phyloP scores from a whole-genome alignment of 2,329 filamentous ascomycete genomes.

The Epicoccum sorghinum region DNA sequence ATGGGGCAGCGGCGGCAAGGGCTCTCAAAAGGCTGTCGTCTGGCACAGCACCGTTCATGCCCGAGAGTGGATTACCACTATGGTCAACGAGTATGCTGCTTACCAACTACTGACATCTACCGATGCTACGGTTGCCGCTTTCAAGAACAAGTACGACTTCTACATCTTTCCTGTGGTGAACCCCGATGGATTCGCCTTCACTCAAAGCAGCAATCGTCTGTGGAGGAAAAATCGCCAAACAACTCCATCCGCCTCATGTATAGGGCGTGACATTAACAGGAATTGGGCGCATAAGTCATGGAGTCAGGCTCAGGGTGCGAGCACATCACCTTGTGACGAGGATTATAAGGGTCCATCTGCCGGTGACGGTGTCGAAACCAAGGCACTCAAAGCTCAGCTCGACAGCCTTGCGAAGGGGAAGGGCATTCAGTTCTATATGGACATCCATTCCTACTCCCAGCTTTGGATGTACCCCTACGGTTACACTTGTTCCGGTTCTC shows the following conservation, averaged over 20 bases:
- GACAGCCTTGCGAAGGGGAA: slow-evolving; percentile 52
- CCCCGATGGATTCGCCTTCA: slow-evolving; percentile 48
- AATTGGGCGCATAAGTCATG: slow-evolving; percentile 48
- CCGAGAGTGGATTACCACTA: slow-evolving; percentile 47
- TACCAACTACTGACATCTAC: slow-evolving; percentile 45
- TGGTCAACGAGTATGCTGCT: slow-evolving; percentile 45
- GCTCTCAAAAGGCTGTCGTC: slow-evolving; percentile 44
- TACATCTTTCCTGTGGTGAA: slow-evolving; percentile 59
- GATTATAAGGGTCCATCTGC: slow-evolving; percentile 46
- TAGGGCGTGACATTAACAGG: slow-evolving; percentile 49
- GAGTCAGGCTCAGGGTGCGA: slow-evolving; percentile 39
- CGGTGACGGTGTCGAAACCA: slow-evolving; percentile 46
- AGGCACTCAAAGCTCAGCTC: slow-evolving; percentile 55
- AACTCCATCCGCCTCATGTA: slow-evolving; percentile 36
- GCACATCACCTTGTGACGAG: slow-evolving; percentile 44
- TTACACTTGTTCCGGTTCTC: slow-evolving; percentile 60
- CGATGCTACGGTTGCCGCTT: slow-evolving; percentile 39
- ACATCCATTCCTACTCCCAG: slow-evolving; percentile 65
- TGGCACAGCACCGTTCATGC: slow-evolving; percentile 49
- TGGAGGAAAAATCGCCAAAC: slow-evolving; percentile 49
- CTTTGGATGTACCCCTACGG: slow-evolving; percentile 62
- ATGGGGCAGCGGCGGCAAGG: slow-evolving; percentile 47
- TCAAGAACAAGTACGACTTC: slow-evolving; percentile 69
- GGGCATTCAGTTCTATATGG: slow-evolving; percentile 67
- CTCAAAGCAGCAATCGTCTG: slow-evolving; percentile 46